Conservation (phyloP, 164 flowering plant genomes). For the Nymphaea colorata region DNA sequence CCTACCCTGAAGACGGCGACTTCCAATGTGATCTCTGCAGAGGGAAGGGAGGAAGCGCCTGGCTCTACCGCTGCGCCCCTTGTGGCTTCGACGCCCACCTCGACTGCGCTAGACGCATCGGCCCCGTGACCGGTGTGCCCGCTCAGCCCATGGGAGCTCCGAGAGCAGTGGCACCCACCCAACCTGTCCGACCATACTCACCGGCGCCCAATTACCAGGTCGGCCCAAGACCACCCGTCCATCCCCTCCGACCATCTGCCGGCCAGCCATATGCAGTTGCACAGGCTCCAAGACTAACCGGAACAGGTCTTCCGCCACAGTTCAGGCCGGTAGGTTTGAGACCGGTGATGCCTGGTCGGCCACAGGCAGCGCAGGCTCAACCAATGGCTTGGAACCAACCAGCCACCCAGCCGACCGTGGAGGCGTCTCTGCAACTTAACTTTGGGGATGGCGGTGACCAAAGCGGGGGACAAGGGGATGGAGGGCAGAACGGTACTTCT, state of each 20-base stretch:
- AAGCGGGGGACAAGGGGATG: not conserved
- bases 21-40: not conserved
- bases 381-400: no score
- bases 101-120: not conserved
- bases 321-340: not conserved
- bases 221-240: not conserved
- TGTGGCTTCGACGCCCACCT: slow-evolving; percentile 1
- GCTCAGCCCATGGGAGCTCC: not conserved
- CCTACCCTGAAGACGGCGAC: not conserved
- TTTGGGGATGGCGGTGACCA: not conserved
- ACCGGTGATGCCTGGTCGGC: not conserved
- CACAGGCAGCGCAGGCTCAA: not conserved
- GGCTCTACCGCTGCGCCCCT: not conserved
- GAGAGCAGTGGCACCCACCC: not conserved
- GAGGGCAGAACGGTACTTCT: not conserved
- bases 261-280: no score
- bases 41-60: not conserved
- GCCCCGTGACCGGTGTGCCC: not conserved
- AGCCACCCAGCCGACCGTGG: not conserved
- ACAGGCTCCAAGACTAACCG: no score
- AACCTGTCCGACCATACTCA: not conserved
- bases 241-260: no score
- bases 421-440: not conserved
- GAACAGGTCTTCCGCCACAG: no score
- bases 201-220: not conserved